Evolutionary conservation across 805 yeast species (phyloP).

Genomic region (Zygotorulaspora florentina): DNA sequence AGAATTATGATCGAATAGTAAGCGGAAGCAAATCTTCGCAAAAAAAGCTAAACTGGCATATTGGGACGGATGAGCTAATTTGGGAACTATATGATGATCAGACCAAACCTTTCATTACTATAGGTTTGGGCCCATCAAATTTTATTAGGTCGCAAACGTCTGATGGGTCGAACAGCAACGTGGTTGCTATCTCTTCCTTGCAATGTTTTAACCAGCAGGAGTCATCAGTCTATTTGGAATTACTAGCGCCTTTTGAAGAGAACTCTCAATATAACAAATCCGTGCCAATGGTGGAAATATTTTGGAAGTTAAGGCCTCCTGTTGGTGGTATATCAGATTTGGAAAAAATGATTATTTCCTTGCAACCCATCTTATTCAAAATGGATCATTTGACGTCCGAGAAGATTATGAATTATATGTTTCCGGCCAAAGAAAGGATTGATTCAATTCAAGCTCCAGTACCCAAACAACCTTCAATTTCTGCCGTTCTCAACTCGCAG

Average conservation of each 20-base stretch:
- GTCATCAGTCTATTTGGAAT: conserved; percentile 47
- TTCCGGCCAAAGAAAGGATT: conserved; percentile 36
- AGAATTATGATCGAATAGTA: conserved; percentile 31
- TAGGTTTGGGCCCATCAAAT: conserved; percentile 47
- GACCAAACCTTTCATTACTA: conserved; percentile 47
- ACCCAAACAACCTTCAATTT: conserved; percentile 10
- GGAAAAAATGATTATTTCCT: conserved; percentile 44
- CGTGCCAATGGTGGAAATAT: conserved; percentile 38
- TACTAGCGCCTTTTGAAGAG: conserved; percentile 42
- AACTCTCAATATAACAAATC: conserved; percentile 22
- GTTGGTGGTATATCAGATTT: conserved; percentile 63
- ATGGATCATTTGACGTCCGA: conserved; percentile 54
- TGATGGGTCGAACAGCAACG: conserved; percentile 52
- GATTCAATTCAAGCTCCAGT: background rate
- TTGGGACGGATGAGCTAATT: conserved; percentile 51
- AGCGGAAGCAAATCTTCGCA: conserved; percentile 16
- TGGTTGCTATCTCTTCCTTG: conserved; percentile 42
- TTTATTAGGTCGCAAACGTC: conserved; percentile 47
- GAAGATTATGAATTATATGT: conserved; percentile 44
- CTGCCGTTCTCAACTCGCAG: conserved; percentile 7
- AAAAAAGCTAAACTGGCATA: conserved; percentile 43
- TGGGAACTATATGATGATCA: conserved; percentile 52
- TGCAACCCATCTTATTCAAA: conserved; percentile 54
- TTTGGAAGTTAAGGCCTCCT: conserved; percentile 55
- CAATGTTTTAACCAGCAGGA: conserved; percentile 51